Base-by-base conservation (phyloP, 345 rosid species). In the Aethionema arabicum region DNA sequence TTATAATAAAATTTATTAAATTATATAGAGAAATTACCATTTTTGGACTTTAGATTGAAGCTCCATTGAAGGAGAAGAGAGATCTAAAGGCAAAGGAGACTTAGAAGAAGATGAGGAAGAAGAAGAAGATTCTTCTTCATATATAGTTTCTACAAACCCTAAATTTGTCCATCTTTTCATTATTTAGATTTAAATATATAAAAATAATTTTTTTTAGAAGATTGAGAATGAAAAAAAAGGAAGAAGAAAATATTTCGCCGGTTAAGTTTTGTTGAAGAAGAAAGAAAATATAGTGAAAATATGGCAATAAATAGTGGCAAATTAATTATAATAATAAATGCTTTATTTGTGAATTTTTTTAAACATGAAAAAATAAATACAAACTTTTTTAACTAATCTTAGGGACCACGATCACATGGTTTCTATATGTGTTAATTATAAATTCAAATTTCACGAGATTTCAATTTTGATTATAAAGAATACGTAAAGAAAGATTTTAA, bases 91-190 rank as follows among this genome's bases (percentile, higher is more conserved):
- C 11, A 74, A 70, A 68, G 66, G 61, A 65, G 80, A 68, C 14
- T 77, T 63, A 53, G 72, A 65, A 2, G 52, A 74, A 30, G 75
- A 69, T 4, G 67, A 56, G 8, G 76, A 69, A 53, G 69, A 59
- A 30, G 78, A 61, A 21, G 59, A 46, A 1, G 85, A 65, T 60
- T 88, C 98, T 65, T 91, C 98, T 50, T 88, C 98, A 30, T 91
- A 79, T 27, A 91, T 91, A 14, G 98, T 91, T 32, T 86, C 88
- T 0, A 85, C 95, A 6, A 76, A 72, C 35, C 96, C 90, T 49
- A 88, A 50, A 46, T 74, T 82, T 49, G 68, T 69, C 88, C 88
- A 83, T 42, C 74, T 59, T 61, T 69, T 80, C 87, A 82, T 85
- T 30, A 11, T 42, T 3, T 39, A 12, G 27, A n/a, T 21, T 21